Evolutionary conservation across 1,284 basidiomycete species (phyloP).

Genomic region (Ceratobasidium sp.): DNA sequence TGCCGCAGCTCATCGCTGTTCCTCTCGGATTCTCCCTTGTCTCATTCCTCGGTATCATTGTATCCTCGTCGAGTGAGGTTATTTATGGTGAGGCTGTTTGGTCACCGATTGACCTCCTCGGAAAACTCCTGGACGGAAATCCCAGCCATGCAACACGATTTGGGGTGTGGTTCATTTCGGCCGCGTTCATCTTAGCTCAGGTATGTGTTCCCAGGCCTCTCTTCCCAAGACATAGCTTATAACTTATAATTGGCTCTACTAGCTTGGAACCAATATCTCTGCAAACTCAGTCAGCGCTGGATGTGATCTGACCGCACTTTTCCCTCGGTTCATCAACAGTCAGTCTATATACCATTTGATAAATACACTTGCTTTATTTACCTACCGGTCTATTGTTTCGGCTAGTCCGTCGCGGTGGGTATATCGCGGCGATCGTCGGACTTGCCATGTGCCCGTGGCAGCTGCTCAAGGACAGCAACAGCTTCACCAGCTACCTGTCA

Average conservation of each 20-base stretch:
- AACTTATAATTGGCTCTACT: not conserved
- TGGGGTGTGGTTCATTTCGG: slow-evolving; percentile 71
- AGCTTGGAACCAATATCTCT: slow-evolving; percentile 68
- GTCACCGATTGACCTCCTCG: slow-evolving; percentile 77
- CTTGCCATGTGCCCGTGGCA: slow-evolving; percentile 61
- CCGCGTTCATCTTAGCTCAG: slow-evolving; percentile 76
- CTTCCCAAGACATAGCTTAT: slow-evolving; percentile 4
- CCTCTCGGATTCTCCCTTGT: slow-evolving; percentile 78
- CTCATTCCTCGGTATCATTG: slow-evolving; percentile 82
- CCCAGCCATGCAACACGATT: slow-evolving; percentile 70
- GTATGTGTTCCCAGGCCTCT: slow-evolving; percentile 45
- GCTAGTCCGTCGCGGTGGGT: slow-evolving; percentile 83
- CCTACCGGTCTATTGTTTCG: slow-evolving; percentile 49
- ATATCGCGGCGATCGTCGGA: slow-evolving; percentile 75
- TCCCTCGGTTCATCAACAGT: slow-evolving; percentile 71
- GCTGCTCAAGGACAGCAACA: slow-evolving; percentile 68
- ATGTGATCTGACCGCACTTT: slow-evolving; percentile 80
- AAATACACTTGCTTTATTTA: not conserved
- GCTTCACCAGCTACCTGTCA: slow-evolving; percentile 81
- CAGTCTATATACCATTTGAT: slow-evolving; percentile 48
- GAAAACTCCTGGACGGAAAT: slow-evolving; percentile 66
- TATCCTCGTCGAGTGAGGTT: slow-evolving; percentile 75
- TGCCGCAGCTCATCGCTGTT: slow-evolving; percentile 74
- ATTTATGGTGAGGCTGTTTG: slow-evolving; percentile 80
- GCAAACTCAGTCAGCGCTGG: slow-evolving; percentile 86